Percentiles rank a stretch among this genome's conserved stretches.
phyloP scores from a whole-genome alignment of 176 grass and related monocot genomes.

The Carex littledalei region DNA sequence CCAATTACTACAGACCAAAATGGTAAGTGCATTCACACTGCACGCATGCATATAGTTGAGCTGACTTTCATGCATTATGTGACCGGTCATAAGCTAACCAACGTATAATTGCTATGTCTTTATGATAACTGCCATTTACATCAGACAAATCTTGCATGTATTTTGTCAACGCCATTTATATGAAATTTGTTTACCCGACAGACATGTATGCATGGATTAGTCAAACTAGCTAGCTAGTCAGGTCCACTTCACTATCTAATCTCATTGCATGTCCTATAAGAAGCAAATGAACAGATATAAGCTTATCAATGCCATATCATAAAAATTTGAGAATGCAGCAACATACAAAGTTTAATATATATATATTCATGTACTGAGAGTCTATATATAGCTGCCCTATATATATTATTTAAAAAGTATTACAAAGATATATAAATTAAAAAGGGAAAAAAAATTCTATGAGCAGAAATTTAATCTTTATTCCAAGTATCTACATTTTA shows the following conservation, averaged over 20 bases:
- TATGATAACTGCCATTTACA: neutral
- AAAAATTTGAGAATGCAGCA: neutral
- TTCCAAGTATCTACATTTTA: neutral
- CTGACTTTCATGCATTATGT: conserved; percentile 5
- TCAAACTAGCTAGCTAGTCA: neutral
- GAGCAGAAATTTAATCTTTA: neutral
- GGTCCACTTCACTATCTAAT: neutral
- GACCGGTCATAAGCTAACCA: conserved; percentile 6
- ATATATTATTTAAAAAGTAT: neutral
- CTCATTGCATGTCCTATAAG: neutral
- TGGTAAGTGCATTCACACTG: neutral
- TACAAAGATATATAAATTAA: no score
- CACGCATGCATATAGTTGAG: neutral
- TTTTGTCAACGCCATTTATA: conserved; percentile 2
- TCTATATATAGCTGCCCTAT: neutral
- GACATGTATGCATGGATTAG: neutral
- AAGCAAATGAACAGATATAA: neutral
- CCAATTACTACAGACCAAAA: neutral
- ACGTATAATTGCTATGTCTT: conserved; percentile 5
- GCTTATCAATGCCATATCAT: neutral
- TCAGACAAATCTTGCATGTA: neutral
- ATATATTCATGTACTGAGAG: neutral
- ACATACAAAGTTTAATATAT: neutral
- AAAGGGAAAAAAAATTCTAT: neutral
- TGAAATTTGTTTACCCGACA: neutral